Evolutionary conservation across 805 yeast genomes (phyloP).

Genomic region (Torulaspora microellipsoides): DNA sequence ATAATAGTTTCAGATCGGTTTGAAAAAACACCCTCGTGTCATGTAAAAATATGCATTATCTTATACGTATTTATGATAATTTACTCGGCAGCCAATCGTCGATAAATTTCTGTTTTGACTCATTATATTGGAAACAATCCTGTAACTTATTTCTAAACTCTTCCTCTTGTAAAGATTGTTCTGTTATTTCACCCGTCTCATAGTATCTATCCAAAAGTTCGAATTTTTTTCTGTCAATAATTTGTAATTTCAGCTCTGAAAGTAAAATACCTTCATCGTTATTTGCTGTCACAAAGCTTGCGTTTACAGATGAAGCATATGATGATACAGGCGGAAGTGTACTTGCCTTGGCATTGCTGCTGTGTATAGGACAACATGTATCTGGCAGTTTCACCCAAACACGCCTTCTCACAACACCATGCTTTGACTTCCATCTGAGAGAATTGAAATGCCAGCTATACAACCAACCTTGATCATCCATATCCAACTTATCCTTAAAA

Average conservation of each 20-base stretch:
- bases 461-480: constrained; percentile 83
- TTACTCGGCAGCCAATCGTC: constrained; percentile 8
- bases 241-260: constrained; percentile 5
- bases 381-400: constrained; percentile 48
- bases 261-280: constrained; percentile 6
- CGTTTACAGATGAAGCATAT: no score
- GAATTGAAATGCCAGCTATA: constrained; percentile 52
- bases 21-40: no score
- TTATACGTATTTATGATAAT: background rate
- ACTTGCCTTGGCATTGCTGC: background rate
- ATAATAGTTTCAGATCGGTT: no score
- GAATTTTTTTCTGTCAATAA: constrained; percentile 17
- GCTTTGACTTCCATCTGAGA: constrained; percentile 57
- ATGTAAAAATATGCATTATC: no score
- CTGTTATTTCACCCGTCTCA: background rate
- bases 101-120: constrained; percentile 9
- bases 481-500: constrained; percentile 42
- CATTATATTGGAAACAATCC: constrained; percentile 10
- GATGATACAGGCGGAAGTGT: background rate
- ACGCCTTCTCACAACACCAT: constrained; percentile 62
- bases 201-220: constrained; percentile 9
- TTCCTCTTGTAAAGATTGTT: constrained; percentile 1
- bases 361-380: background rate
- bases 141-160: constrained; percentile 1
- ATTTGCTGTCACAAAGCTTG: background rate